phyloP scores from a whole-genome alignment of 148 eudicot genomes.

The Agrostemma githago region DNA sequence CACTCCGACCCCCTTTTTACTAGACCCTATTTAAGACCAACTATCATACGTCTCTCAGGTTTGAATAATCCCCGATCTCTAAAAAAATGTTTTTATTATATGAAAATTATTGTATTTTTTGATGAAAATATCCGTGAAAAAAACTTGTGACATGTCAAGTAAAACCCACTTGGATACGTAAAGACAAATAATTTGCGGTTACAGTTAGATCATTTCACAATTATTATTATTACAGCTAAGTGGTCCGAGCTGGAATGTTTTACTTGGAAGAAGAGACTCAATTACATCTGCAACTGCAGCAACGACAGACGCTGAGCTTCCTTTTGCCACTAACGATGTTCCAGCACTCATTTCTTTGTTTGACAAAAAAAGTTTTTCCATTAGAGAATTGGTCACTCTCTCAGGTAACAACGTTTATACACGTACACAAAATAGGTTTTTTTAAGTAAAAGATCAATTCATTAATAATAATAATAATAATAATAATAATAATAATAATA shows the following conservation, averaged over 20 bases:
- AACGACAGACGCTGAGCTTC: not conserved
- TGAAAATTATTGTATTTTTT: no score
- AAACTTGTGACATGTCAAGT: no score
- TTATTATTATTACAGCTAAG: constrained; percentile 3
- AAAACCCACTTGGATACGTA: not conserved
- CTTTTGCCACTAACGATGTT: constrained; percentile 22
- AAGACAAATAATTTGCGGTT: not conserved
- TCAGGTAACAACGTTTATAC: constrained; percentile 37
- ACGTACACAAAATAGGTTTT: not conserved
- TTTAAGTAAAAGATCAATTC: no score
- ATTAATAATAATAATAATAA: no score
- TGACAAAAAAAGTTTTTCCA: constrained; percentile 40
- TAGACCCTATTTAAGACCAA: not conserved
- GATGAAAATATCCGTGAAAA: no score
- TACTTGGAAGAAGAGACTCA: constrained; percentile 19
- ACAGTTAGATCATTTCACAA: no score
- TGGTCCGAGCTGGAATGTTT: constrained; percentile 15
- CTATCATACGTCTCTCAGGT: no score
- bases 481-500: no score
- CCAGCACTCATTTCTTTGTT: constrained; percentile 35
- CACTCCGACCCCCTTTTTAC: not conserved
- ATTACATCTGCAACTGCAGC: not conserved
- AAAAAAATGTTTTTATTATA: no score
- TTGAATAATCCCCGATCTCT: no score
- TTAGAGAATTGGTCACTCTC: constrained; percentile 47